Conservation (phyloP, 2,329 filamentous ascomycete genomes). For the Pezicula carpinea region DNA sequence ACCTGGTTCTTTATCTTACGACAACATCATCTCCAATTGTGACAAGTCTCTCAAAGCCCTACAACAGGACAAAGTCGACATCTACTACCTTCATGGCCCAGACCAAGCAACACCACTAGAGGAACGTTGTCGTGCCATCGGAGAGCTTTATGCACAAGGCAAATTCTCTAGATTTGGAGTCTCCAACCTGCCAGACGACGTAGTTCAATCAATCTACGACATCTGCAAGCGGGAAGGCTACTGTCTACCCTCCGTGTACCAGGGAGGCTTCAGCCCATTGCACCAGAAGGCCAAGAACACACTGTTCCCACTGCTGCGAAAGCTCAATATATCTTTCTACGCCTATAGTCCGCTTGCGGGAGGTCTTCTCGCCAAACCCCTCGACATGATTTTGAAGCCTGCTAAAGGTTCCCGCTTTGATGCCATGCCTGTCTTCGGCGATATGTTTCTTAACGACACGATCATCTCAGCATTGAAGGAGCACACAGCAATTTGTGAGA, state of each 20-base stretch:
- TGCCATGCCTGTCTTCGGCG: constrained; percentile 4
- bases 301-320: constrained; percentile 49
- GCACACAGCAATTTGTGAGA: neutral
- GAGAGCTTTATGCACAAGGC: constrained; percentile 23
- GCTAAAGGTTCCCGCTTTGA: constrained; percentile 3
- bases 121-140: constrained; percentile 22
- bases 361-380: constrained; percentile 44
- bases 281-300: constrained; percentile 52
- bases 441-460: constrained; percentile 1
- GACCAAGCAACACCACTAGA: constrained; percentile 24
- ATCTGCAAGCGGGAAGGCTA: constrained; percentile 23
- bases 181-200: constrained; percentile 20
- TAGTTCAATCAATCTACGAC: constrained; percentile 19
- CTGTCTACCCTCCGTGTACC: constrained; percentile 24
- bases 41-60: constrained; percentile 2
- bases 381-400: neutral
- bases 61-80: constrained; percentile 20
- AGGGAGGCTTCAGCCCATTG: constrained; percentile 21
- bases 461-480: neutral
- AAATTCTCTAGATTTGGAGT: constrained; percentile 26
- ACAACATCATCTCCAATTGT: constrained; percentile 4
- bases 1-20: neutral
- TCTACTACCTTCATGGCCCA: constrained; percentile 29
- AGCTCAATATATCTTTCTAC: constrained; percentile 55
- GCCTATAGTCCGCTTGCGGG: constrained; percentile 59